These are phyloP conservation scores for Hansfordia pulvinata DNA, from an alignment of 2,329 filamentous ascomycete species.

Conservation along the genomic window DNA sequence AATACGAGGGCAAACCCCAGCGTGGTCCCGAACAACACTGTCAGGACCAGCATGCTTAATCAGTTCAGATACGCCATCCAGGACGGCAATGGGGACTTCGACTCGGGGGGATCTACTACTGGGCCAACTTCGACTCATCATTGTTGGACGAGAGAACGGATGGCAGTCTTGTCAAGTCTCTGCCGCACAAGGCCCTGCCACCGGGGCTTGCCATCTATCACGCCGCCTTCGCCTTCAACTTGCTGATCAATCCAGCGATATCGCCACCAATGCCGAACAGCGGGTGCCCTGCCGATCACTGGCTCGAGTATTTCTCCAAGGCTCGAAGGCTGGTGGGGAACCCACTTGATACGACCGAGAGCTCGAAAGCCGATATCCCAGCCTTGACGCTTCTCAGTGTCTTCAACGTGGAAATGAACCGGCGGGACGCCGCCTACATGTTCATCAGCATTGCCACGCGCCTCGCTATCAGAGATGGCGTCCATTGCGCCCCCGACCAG, in stretches of 20 bases:
- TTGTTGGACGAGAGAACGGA: slow-evolving; percentile 5
- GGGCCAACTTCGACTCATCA: slow-evolving; percentile 22
- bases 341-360: slow-evolving; percentile 27
- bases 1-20: slow-evolving; percentile 26
- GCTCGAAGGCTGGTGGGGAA: slow-evolving; percentile 30
- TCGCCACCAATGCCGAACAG: slow-evolving; percentile 17
- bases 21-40: slow-evolving; percentile 20
- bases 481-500: slow-evolving; percentile 25
- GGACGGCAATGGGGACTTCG: slow-evolving; percentile 25
- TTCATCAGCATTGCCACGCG: slow-evolving; percentile 32
- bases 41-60: slow-evolving; percentile 23
- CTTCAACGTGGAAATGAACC: slow-evolving; percentile 34
- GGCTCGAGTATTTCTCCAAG: slow-evolving; percentile 27
- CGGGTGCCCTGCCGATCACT: too few species aligned
- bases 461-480: slow-evolving; percentile 32
- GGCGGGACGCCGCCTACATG: slow-evolving; percentile 32
- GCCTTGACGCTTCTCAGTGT: slow-evolving; percentile 31
- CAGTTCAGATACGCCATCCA: slow-evolving; percentile 29
- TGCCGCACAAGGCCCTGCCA: too few species aligned
- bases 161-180: slow-evolving; percentile 15
- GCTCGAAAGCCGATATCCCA: slow-evolving; percentile 27
- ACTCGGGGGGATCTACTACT: slow-evolving; percentile 35
- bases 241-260: slow-evolving; percentile 16
- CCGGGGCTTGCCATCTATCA: slow-evolving; percentile 34
- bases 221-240: slow-evolving; percentile 27